Evolutionary conservation across 768 basidiomycete genomes (phyloP).

Genomic region (Piloderma croceum): DNA sequence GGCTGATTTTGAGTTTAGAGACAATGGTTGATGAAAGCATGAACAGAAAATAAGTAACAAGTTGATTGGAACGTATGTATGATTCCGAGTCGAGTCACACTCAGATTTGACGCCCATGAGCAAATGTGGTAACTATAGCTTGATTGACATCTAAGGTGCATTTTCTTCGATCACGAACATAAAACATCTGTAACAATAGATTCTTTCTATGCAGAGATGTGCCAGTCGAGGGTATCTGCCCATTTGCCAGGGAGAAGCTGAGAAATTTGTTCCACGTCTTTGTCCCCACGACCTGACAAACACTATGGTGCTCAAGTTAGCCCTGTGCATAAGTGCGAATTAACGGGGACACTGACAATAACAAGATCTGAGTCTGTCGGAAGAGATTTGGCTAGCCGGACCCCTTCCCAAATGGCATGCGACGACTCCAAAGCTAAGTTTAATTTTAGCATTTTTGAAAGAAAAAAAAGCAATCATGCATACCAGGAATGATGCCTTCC

Average conservation of each 20-base stretch:
- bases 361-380: slow-evolving; percentile 84
- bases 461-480: slow-evolving; percentile 13
- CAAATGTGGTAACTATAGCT: too few relatives aligned
- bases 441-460: slow-evolving; percentile 4
- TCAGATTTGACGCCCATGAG: not conserved
- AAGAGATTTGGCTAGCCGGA: slow-evolving; percentile 78
- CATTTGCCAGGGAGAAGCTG: slow-evolving; percentile 87
- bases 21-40: not conserved
- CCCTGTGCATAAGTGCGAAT: too few relatives aligned
- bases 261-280: slow-evolving; percentile 97
- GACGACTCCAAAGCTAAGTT: slow-evolving; percentile 85
- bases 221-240: slow-evolving; percentile 94
- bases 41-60: not conserved
- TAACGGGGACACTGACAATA: slow-evolving; percentile 54
- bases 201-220: too few relatives aligned
- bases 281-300: slow-evolving; percentile 92
- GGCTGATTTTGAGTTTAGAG: not conserved
- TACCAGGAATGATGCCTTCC: slow-evolving; percentile 96
- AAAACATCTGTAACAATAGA: too few relatives aligned
- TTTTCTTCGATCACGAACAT: too few relatives aligned
- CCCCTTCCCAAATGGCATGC: slow-evolving; percentile 92
- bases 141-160: too few relatives aligned
- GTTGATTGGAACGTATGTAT: not conserved
- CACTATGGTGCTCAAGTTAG: slow-evolving; percentile 48
- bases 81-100: not conserved